A percentile compares a stretch with the other conserved stretches of the same genome.
These are phyloP conservation scores for Protoeuglena noctilucae DNA, from an alignment of 139 green algal genomes.

Conservation along the genomic window DNA sequence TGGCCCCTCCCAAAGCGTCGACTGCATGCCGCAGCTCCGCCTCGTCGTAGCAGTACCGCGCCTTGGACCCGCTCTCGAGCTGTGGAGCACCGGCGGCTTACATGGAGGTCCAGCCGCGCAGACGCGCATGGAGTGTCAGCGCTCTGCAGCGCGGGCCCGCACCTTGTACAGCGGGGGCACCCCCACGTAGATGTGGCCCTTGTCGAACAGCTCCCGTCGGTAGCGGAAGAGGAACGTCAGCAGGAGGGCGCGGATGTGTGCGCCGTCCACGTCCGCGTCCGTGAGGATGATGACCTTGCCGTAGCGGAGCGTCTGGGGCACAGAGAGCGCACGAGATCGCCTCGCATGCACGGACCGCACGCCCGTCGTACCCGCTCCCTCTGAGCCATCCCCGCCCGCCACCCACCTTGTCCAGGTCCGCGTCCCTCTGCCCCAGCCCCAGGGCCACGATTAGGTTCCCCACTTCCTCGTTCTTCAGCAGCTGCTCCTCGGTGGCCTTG, in stretches of 20 bases:
- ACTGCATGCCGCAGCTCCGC: constrained; percentile 36
- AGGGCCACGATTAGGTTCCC: constrained; percentile 77
- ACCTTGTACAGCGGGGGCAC: constrained; percentile 89
- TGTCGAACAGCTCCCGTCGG: constrained; percentile 57
- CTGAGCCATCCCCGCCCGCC: too few relatives aligned
- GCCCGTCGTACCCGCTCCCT: too few relatives aligned
- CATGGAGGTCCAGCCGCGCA: background rate
- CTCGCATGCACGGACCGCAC: too few relatives aligned
- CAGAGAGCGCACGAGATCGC: background rate
- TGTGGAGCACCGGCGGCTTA: background rate
- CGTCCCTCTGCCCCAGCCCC: constrained; percentile 66
- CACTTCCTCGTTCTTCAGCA: constrained; percentile 95
- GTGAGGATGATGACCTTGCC: constrained; percentile 86
- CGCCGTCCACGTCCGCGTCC: constrained; percentile 94
- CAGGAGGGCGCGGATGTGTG: constrained; percentile 94
- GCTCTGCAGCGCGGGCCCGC: background rate
- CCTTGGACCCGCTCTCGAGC: constrained; percentile 10
- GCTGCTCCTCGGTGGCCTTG: constrained; percentile 36
- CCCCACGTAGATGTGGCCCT: constrained; percentile 82
- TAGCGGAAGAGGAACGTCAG: constrained; percentile 98
- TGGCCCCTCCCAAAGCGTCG: constrained; percentile 10
- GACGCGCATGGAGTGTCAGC: too few relatives aligned
- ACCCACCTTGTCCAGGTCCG: constrained; percentile 21
- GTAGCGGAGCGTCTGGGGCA: constrained; percentile 4
- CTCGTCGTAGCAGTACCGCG: constrained; percentile 55